A percentile compares a stretch with the other conserved stretches of the same genome.
These are phyloP conservation scores for Lepiota brunneoincarnata DNA, from an alignment of 768 basidiomycete genomes.

Conservation along the genomic window DNA sequence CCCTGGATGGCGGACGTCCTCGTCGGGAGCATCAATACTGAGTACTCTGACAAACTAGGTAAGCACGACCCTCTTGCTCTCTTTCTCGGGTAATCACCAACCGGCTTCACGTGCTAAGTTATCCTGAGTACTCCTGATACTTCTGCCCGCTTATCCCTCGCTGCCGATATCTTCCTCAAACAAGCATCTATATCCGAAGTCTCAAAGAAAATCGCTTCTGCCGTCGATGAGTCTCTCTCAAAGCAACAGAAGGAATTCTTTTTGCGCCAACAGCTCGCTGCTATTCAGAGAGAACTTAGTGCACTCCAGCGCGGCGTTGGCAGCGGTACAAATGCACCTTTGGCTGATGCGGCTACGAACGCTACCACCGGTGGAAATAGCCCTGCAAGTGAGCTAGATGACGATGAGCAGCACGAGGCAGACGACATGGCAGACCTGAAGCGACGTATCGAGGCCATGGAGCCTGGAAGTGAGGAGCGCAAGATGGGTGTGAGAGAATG, in stretches of 20 bases:
- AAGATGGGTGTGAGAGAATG: slow-evolving; percentile 83
- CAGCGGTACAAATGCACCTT: slow-evolving; percentile 11
- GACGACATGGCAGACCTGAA: slow-evolving; percentile 76
- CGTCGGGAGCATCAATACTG: slow-evolving; percentile 58
- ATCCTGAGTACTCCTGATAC: slow-evolving; percentile 59
- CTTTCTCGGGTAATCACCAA: not conserved
- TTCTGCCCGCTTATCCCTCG: slow-evolving; percentile 61
- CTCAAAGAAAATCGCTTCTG: slow-evolving; percentile 73
- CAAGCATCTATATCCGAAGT: slow-evolving; percentile 79
- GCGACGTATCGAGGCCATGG: slow-evolving; percentile 72
- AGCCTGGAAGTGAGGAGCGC: slow-evolving; percentile 71
- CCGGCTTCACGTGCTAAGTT: slow-evolving; percentile 32
- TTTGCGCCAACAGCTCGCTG: slow-evolving; percentile 78
- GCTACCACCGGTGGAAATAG: slow-evolving; percentile 22
- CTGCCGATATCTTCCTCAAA: slow-evolving; percentile 71
- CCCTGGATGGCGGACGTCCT: slow-evolving; percentile 81
- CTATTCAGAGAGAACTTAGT: slow-evolving; percentile 75
- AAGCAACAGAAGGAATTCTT: slow-evolving; percentile 89
- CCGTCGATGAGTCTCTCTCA: slow-evolving; percentile 81
- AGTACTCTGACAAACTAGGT: slow-evolving; percentile 75
- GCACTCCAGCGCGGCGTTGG: slow-evolving; percentile 39
- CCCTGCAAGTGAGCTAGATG: slow-evolving; percentile 56
- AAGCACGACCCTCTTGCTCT: slow-evolving; percentile 20
- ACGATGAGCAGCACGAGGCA: slow-evolving; percentile 78
- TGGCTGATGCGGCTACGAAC: slow-evolving; percentile 11